These are phyloP conservation scores for Diaporthe eres DNA, from an alignment of 2,329 filamentous ascomycete genomes.

Conservation along the genomic window DNA sequence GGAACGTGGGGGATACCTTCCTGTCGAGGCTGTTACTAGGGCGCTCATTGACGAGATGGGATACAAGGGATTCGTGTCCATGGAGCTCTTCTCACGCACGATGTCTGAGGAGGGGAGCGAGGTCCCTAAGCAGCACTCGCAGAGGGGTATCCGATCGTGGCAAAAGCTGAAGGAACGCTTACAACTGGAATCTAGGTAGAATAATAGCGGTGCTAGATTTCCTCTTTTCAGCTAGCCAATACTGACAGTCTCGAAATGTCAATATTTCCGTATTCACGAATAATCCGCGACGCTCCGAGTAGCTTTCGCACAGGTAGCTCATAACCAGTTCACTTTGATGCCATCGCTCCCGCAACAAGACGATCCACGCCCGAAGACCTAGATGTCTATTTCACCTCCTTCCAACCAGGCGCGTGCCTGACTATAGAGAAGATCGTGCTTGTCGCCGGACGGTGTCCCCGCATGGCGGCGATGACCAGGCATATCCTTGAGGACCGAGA, in stretches of 20 bases:
- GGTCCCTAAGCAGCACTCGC: slow-evolving; percentile 66
- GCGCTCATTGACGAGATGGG: slow-evolving; percentile 68
- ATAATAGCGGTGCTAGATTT: accelerated
- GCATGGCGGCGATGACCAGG: slow-evolving; percentile 56
- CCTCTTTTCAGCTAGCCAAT: no score
- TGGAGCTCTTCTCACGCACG: slow-evolving; percentile 71
- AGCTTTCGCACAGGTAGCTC: no score
- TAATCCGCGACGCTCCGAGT: not conserved
- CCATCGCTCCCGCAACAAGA: no score
- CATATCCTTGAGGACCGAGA: slow-evolving; percentile 59
- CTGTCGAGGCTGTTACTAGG: slow-evolving; percentile 65
- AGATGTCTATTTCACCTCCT: slow-evolving; percentile 2
- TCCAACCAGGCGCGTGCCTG: slow-evolving; percentile 13
- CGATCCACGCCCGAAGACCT: not conserved
- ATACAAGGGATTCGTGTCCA: slow-evolving; percentile 70
- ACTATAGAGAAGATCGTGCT: slow-evolving; percentile 11
- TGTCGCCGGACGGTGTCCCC: slow-evolving; percentile 39
- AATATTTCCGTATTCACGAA: not conserved
- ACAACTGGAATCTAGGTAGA: slow-evolving; percentile 45
- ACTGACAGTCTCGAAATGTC: not conserved
- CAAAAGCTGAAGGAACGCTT: slow-evolving; percentile 54
- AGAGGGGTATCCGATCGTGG: slow-evolving; percentile 66
- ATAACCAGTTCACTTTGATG: no score
- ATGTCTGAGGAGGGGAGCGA: slow-evolving; percentile 59
- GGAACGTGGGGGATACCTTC: slow-evolving; percentile 69